These are phyloP conservation scores for Ceratocystis destructans DNA, from an alignment of 2,329 filamentous ascomycete species.

Conservation along the genomic window DNA sequence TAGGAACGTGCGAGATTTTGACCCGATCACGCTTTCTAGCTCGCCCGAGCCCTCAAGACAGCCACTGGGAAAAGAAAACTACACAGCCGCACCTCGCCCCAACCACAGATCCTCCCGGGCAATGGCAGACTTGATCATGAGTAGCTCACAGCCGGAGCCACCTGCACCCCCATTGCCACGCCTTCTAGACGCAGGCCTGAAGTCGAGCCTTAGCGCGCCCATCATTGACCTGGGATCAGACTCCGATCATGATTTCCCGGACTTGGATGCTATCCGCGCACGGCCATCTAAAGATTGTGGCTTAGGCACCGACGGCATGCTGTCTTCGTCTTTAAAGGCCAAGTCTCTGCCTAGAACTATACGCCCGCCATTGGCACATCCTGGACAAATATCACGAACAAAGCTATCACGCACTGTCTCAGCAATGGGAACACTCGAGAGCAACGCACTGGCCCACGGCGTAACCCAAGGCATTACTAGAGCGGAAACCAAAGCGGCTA, in stretches of 20 bases:
- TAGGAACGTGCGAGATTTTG: background rate
- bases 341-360: background rate
- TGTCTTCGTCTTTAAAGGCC: background rate
- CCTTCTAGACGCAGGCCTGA: background rate
- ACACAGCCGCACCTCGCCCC: background rate
- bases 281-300: background rate
- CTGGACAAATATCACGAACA: background rate
- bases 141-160: slow-evolving; percentile 9
- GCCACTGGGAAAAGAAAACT: background rate
- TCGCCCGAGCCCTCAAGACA: background rate
- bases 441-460: background rate
- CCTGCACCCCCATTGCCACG: background rate
- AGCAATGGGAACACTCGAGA: background rate
- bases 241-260: slow-evolving; percentile 3
- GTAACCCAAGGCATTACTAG: background rate
- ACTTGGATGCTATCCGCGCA: background rate
- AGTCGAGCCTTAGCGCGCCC: slow-evolving; percentile 3
- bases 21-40: slow-evolving; percentile 7
- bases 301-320: background rate
- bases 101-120: background rate
- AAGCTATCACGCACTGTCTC: background rate
- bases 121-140: slow-evolving; percentile 1
- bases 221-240: background rate
- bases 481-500: slow-evolving; percentile 27
- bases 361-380: background rate